Conservation (phyloP, 2,329 filamentous ascomycete genomes). For the Phialophora verrucosa region DNA sequence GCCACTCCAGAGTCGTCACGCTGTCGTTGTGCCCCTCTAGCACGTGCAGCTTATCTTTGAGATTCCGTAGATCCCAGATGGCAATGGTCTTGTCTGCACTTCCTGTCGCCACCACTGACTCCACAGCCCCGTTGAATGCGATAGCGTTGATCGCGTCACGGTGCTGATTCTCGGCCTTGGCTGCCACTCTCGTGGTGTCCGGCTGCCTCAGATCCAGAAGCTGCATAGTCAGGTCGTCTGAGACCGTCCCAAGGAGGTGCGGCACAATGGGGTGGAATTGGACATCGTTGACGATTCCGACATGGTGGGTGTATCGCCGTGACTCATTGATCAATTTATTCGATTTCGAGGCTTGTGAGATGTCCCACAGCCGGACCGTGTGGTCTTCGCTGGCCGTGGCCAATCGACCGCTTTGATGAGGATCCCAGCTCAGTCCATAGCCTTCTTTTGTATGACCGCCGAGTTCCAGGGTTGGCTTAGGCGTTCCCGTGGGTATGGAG, state of each 20-base stretch:
- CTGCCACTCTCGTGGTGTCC: conserved; percentile 68
- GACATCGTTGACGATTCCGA: conserved; percentile 92
- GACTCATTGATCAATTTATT: conserved; percentile 73
- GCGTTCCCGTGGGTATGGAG: conserved; percentile 72
- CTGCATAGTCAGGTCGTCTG: conserved; percentile 91
- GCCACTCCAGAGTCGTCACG: conserved; percentile 92
- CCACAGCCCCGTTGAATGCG: conserved; percentile 90
- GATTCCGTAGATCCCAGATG: conserved; percentile 91
- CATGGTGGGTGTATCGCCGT: conserved; percentile 84
- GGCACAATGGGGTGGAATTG: conserved; percentile 89
- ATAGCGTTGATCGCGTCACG: conserved; percentile 94
- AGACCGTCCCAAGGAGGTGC: conserved; percentile 87
- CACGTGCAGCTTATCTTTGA: conserved; percentile 87
- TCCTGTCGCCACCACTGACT: conserved; percentile 87
- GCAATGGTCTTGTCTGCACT: conserved; percentile 95
- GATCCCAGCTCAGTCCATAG: conserved; percentile 92
- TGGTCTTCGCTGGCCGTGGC: conserved; percentile 90
- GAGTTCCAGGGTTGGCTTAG: conserved; percentile 83
- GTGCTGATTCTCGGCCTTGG: conserved; percentile 73
- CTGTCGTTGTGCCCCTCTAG: conserved; percentile 86
- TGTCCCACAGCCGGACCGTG: conserved; percentile 91
- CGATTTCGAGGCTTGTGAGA: conserved; percentile 73
- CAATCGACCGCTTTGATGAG: conserved; percentile 78
- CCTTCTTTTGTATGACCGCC: conserved; percentile 86
- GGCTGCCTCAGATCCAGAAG: conserved; percentile 82